Conservation (phyloP, 345 rosid genomes). For the Chamaenerion angustifolium region DNA sequence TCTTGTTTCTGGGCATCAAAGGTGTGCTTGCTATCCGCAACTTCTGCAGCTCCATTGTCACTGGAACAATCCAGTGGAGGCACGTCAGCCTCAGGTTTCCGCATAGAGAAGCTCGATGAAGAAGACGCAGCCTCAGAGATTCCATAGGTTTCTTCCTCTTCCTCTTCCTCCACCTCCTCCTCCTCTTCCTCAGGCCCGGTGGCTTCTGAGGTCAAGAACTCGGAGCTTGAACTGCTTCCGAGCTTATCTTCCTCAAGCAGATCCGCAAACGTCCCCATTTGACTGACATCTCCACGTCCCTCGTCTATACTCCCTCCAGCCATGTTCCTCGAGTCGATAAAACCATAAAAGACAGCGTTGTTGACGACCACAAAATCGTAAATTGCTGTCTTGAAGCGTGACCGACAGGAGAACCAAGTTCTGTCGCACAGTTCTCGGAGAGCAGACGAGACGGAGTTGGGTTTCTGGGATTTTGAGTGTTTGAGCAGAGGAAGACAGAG, state of each 20-base stretch:
- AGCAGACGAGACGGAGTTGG: conserved; percentile 14
- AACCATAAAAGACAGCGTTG: conserved; percentile 33
- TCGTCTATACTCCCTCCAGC: conserved; percentile 13
- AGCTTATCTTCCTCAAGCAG: conserved; percentile 36
- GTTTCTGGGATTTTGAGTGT: conserved; percentile 11
- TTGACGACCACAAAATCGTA: conserved; percentile 27
- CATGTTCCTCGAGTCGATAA: conserved; percentile 13
- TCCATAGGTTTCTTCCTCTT: conserved; percentile 46
- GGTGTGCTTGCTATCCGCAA: conserved; percentile 19
- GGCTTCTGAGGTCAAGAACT: conserved; percentile 33
- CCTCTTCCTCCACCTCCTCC: conserved; percentile 32
- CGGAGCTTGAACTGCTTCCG: conserved; percentile 74
- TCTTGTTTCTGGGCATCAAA: conserved; percentile 25
- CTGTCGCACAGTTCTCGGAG: conserved; percentile 17
- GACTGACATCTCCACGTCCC: conserved; percentile 14
- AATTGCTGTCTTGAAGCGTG: conserved; percentile 19
- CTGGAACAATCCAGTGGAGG: conserved; percentile 35
- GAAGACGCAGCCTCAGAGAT: conserved; percentile 55
- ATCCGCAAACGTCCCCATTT: conserved; percentile 31
- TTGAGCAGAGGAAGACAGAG: conserved; percentile 13
- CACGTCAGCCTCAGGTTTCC: conserved; percentile 8
- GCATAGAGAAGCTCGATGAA: conserved; percentile 41
- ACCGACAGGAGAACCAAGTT: conserved; percentile 21
- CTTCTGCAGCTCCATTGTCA: conserved; percentile 13
- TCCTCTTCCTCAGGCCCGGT: conserved; percentile 10